These are phyloP conservation scores for Camellia sinensis DNA, from an alignment of 148 eudicot genomes.

Conservation along the genomic window DNA sequence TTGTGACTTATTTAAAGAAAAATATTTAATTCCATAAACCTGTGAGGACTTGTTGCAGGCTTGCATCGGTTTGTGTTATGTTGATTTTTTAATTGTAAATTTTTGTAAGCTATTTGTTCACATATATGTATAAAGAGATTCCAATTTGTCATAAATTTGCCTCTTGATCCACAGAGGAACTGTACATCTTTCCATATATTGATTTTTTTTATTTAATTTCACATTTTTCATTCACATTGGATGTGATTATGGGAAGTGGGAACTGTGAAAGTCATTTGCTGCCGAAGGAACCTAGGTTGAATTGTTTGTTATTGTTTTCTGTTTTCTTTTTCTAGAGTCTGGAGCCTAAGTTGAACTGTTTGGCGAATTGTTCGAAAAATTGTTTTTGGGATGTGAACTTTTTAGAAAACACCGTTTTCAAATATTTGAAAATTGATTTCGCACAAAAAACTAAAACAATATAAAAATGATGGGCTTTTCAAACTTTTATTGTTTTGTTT, in stretches of 20 bases:
- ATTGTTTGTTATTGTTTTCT: too few relatives aligned
- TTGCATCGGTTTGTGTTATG: conserved; percentile 18
- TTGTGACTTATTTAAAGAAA: conserved; percentile 24
- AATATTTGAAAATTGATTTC: too few relatives aligned
- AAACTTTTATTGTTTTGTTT: too few relatives aligned
- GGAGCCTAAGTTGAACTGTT: too few relatives aligned
- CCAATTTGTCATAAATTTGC: not conserved
- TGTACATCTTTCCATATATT: not conserved
- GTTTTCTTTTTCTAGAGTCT: too few relatives aligned
- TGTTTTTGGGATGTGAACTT: too few relatives aligned
- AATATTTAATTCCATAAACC: conserved; percentile 14
- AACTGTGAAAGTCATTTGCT: not conserved
- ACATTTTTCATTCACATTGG: not conserved
- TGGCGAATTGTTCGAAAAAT: too few relatives aligned
- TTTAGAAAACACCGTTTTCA: too few relatives aligned
- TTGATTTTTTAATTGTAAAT: conserved; percentile 17
- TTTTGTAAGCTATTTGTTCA: conserved; percentile 15
- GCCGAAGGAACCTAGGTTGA: not conserved
- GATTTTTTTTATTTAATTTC: not conserved
- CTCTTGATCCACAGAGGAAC: not conserved
- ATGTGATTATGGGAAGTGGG: not conserved
- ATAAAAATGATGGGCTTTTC: too few relatives aligned
- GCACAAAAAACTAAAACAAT: too few relatives aligned
- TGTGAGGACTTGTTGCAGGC: conserved; percentile 18
- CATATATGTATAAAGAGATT: conserved; percentile 6